These are phyloP conservation scores for Phytophthora meadii DNA, from an alignment of 352 stramenopile genomes.

Conservation along the genomic window DNA sequence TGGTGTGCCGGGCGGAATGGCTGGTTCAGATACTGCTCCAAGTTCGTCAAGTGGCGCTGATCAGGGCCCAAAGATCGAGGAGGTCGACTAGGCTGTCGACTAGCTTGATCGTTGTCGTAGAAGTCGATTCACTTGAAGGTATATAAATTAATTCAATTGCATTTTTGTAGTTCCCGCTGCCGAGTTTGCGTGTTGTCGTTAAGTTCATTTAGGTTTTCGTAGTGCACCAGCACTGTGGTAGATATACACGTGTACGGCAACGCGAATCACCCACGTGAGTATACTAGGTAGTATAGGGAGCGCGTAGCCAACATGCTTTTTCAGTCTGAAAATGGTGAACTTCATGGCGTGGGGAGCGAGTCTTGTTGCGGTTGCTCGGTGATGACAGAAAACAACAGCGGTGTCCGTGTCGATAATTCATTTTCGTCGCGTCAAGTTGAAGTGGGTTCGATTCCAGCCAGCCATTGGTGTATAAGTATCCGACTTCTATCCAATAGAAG, in stretches of 20 bases:
- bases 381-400: neutral
- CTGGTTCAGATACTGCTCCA: constrained; percentile 37
- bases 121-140: neutral
- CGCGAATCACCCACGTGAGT: too few relatives aligned
- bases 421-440: neutral
- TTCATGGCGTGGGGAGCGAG: neutral
- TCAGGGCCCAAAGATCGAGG: constrained; percentile 82
- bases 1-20: constrained; percentile 31
- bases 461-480: neutral
- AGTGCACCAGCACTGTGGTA: too few relatives aligned
- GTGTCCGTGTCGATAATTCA: too few relatives aligned
- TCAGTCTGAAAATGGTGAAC: constrained; percentile 1
- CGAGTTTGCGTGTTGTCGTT: too few relatives aligned
- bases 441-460: neutral
- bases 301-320: neutral
- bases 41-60: constrained; percentile 42
- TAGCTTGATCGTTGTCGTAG: neutral
- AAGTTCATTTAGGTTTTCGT: too few relatives aligned
- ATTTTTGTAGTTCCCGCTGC: too few relatives aligned
- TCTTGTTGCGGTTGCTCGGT: neutral
- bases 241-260: too few relatives aligned
- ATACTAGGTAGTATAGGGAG: too few relatives aligned
- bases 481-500: neutral
- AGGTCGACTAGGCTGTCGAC: constrained; percentile 86
- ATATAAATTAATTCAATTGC: too few relatives aligned